These are phyloP conservation scores for Apophysomyces trapeziformis DNA, from an alignment of 371 early-diverging fungal genomes.

Conservation along the genomic window DNA sequence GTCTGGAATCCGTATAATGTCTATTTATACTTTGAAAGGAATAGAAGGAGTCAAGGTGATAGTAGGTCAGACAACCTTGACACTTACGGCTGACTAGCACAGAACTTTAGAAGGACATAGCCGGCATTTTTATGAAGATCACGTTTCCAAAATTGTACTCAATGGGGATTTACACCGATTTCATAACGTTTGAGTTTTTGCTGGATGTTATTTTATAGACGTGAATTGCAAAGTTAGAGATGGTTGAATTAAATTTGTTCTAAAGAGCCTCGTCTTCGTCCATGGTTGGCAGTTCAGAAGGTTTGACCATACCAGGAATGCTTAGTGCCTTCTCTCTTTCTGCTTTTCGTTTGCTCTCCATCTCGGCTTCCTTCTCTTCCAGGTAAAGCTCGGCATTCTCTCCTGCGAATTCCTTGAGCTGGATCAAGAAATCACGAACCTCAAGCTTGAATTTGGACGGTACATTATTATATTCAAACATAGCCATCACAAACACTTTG, in stretches of 20 bases:
- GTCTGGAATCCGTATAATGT: too few relatives aligned
- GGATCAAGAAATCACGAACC: slow-evolving; percentile 96
- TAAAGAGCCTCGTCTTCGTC: slow-evolving; percentile 65
- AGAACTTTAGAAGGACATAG: too few relatives aligned
- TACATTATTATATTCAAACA: slow-evolving; percentile 83
- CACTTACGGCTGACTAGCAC: too few relatives aligned
- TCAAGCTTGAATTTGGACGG: slow-evolving; percentile 85
- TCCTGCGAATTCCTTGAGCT: slow-evolving; percentile 94
- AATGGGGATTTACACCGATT: too few relatives aligned
- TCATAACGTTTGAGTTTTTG: too few relatives aligned
- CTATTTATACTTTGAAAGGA: too few relatives aligned
- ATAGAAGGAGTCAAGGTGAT: too few relatives aligned
- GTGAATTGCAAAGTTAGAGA: slow-evolving; percentile 5
- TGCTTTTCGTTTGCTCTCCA: slow-evolving; percentile 74
- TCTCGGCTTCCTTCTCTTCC: slow-evolving; percentile 93
- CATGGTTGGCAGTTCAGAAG: slow-evolving; percentile 80
- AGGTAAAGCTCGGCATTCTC: slow-evolving; percentile 89
- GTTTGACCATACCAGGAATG: slow-evolving; percentile 98
- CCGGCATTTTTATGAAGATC: too few relatives aligned
- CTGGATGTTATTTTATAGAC: slow-evolving; percentile 7
- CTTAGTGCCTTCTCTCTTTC: slow-evolving; percentile 84
- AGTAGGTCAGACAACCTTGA: too few relatives aligned
- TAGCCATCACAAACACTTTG: slow-evolving; percentile 83
- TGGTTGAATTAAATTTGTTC: slow-evolving; percentile 13
- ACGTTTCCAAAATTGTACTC: too few relatives aligned